Evolutionary conservation across 768 basidiomycete species (phyloP).

Genomic region (Lenzites betulinus): DNA sequence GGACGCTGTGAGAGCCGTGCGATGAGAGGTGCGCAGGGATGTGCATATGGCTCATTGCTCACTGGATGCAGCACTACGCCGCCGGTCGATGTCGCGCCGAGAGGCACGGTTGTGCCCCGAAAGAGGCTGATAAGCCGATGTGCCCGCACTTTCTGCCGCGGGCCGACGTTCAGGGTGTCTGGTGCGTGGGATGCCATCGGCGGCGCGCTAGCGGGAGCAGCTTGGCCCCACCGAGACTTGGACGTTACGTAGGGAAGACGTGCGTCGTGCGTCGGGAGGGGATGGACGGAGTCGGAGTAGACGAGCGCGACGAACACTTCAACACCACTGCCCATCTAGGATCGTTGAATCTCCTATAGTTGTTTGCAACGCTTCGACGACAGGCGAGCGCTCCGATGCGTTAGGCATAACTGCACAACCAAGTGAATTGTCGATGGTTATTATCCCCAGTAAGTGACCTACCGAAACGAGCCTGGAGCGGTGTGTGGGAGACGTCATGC

Average conservation of each 20-base stretch:
- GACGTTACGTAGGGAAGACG: neutral
- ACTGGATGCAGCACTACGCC: neutral
- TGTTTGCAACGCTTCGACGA: neutral
- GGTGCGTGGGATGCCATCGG: neutral
- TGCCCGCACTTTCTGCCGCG: neutral
- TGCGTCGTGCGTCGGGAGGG: neutral
- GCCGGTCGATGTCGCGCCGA: neutral
- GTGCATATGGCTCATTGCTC: neutral
- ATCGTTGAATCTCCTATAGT: neutral
- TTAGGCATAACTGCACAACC: constrained; percentile 6
- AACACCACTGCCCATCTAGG: neutral
- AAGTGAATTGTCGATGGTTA: neutral
- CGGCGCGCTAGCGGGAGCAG: neutral
- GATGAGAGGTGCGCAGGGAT: neutral
- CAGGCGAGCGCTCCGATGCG: constrained; percentile 3
- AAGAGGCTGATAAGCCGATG: neutral
- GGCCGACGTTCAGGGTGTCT: neutral
- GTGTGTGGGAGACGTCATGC: neutral
- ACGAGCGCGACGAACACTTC: neutral
- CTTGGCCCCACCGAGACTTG: neutral
- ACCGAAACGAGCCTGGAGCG: neutral
- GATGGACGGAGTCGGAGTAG: neutral
- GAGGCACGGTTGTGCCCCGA: constrained; percentile 1
- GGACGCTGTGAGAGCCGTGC: neutral
- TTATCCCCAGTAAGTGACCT: neutral